phyloP scores from a whole-genome alignment of 495 filamentous ascomycete genomes.

The Podospora sp. region DNA sequence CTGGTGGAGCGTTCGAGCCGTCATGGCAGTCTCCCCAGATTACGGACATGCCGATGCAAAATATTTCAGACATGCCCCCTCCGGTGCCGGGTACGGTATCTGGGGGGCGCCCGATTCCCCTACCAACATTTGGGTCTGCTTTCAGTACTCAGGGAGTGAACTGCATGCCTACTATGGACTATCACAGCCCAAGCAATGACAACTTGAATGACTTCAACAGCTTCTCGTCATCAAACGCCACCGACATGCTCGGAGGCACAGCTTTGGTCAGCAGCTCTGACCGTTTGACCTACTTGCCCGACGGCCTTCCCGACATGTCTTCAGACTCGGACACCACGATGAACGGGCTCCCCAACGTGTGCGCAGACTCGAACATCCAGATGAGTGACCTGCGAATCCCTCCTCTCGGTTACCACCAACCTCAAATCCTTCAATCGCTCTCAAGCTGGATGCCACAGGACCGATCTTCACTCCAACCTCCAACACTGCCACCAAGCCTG shows the following conservation, averaged over 20 bases:
- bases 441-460: background rate
- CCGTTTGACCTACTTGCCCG: background rate
- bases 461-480: background rate
- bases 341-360: background rate
- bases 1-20: background rate
- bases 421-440: background rate
- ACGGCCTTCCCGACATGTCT: background rate
- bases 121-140: background rate
- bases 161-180: background rate
- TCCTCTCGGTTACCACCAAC: background rate
- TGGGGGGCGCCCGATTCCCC: too few relatives aligned
- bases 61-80: background rate
- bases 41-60: background rate
- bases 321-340: background rate
- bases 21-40: background rate
- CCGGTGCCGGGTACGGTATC: too few relatives aligned
- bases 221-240: slow-evolving; percentile 13
- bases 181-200: slow-evolving; percentile 9
- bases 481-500: slow-evolving; percentile 43
- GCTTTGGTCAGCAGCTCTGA: slow-evolving; percentile 13
- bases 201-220: slow-evolving; percentile 12
- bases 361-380: background rate
- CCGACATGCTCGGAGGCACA: slow-evolving; percentile 26
- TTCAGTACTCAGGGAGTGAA: background rate
- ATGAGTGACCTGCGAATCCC: background rate